A percentile compares a stretch with the other conserved stretches of the same genome.
Evolutionary conservation across 148 eudicot genomes (phyloP).

Genomic region (Talinum fruticosum): DNA sequence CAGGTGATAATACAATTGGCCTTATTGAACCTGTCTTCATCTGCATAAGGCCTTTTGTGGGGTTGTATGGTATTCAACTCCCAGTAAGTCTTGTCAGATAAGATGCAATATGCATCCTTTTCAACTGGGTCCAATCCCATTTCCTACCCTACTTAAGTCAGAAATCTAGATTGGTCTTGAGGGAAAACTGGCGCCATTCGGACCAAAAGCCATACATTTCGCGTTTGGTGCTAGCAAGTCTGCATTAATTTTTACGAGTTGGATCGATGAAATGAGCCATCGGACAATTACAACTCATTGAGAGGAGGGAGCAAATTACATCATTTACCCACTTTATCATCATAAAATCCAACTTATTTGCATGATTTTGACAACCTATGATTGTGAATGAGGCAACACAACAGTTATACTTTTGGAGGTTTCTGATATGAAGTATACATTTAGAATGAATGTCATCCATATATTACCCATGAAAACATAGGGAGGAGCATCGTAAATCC

Average conservation of each 20-base stretch:
- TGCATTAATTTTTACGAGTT: slow-evolving; percentile 3
- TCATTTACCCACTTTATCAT: neutral
- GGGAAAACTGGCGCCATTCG: neutral
- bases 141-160: slow-evolving; percentile 12
- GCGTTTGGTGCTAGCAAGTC: neutral
- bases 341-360: neutral
- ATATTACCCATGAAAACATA: neutral
- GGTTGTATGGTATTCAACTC: neutral
- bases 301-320: slow-evolving; percentile 12
- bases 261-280: neutral
- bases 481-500: neutral
- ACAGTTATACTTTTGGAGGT: neutral
- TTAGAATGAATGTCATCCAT: neutral
- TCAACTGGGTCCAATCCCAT: slow-evolving; percentile 18
- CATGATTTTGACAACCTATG: neutral
- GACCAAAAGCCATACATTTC: neutral
- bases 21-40: slow-evolving; percentile 16
- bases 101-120: neutral
- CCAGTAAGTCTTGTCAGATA: slow-evolving; percentile 15
- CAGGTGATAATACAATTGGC: slow-evolving; percentile 3
- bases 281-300: slow-evolving; percentile 17
- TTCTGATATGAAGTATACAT: neutral
- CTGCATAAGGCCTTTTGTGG: slow-evolving; percentile 6
- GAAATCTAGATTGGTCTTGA: slow-evolving; percentile 1
- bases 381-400: neutral